phyloP scores from a whole-genome alignment of 495 filamentous ascomycete species.

The Penicillium egyptiacum region DNA sequence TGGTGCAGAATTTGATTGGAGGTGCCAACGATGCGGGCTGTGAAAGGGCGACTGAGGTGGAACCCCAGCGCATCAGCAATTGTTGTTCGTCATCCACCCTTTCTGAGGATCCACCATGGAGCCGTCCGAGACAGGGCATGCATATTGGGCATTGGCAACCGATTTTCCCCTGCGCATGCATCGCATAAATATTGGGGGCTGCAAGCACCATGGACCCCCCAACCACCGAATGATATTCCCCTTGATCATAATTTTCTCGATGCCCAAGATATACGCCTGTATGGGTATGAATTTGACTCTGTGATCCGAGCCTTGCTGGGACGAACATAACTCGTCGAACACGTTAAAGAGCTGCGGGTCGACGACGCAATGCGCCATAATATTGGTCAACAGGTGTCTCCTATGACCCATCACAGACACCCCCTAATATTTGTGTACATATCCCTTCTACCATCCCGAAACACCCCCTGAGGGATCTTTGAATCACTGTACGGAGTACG shows the following conservation, averaged over 20 bases:
- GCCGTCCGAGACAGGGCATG: constrained; percentile 16
- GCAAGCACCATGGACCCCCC: neutral
- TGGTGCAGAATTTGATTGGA: constrained; percentile 29
- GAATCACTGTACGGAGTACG: neutral
- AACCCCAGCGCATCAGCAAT: constrained; percentile 11
- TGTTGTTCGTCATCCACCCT: constrained; percentile 25
- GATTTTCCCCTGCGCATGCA: constrained; percentile 12
- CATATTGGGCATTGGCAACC: neutral
- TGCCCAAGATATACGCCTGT: neutral
- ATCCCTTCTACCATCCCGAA: constrained; percentile 10
- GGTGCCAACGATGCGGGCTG: constrained; percentile 16
- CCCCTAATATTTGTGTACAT: constrained; percentile 1
- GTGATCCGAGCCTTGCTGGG: constrained; percentile 11
- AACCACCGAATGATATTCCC: neutral
- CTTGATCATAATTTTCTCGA: neutral
- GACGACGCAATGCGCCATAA: constrained; percentile 18
- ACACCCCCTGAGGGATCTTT: constrained; percentile 1
- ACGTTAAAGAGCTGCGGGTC: constrained; percentile 24
- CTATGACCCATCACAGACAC: constrained; percentile 21
- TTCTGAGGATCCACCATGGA: constrained; percentile 21
- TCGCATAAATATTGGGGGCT: neutral
- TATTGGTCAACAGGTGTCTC: constrained; percentile 19
- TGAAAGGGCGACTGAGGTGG: constrained; percentile 22
- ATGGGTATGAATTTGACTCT: constrained; percentile 13
- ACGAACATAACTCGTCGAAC: constrained; percentile 24